These are phyloP conservation scores for Centrapalus pauciflorus DNA, from an alignment of 129 eudicot species.

Conservation along the genomic window DNA sequence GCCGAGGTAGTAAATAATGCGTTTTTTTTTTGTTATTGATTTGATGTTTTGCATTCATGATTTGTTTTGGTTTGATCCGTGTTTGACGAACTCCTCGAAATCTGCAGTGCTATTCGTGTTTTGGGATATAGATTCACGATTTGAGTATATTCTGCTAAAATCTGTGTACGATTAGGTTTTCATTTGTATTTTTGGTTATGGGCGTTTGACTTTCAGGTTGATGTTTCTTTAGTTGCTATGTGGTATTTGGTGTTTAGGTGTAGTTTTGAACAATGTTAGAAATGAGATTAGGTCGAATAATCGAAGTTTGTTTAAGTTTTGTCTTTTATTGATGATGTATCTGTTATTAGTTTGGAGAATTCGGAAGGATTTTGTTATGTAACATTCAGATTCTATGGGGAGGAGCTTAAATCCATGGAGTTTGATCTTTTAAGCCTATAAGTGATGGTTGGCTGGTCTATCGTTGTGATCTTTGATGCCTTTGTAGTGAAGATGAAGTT, in stretches of 20 bases:
- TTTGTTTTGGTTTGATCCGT: not conserved
- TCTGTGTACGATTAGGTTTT: not conserved
- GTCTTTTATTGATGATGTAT: not conserved
- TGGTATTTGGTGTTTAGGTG: slow-evolving; percentile 1
- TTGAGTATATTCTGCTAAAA: not conserved
- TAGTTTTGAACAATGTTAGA: not conserved
- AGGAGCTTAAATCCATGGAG: not conserved
- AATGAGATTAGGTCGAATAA: slow-evolving; percentile 7
- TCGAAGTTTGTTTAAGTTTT: not conserved
- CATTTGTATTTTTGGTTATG: not conserved
- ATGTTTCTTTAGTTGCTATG: not conserved
- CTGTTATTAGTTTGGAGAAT: not conserved
- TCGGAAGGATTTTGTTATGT: not conserved
- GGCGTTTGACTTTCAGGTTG: not conserved
- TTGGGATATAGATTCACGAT: slow-evolving; percentile 16
- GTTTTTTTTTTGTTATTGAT: not conserved
- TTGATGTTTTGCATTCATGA: not conserved
- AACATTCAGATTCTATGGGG: not conserved
- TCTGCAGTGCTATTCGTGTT: slow-evolving; percentile 11
- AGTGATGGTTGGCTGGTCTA: not conserved
- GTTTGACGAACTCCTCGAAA: slow-evolving; percentile 3
- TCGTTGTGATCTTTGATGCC: not conserved
- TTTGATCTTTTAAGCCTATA: not conserved
- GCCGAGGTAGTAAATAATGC: slow-evolving; percentile 19
- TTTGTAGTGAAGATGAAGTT: not conserved